Percentiles rank a stretch among this genome's conserved stretches.
phyloP scores from a whole-genome alignment of 371 early-diverging fungal species.

The Mucor indicus region DNA sequence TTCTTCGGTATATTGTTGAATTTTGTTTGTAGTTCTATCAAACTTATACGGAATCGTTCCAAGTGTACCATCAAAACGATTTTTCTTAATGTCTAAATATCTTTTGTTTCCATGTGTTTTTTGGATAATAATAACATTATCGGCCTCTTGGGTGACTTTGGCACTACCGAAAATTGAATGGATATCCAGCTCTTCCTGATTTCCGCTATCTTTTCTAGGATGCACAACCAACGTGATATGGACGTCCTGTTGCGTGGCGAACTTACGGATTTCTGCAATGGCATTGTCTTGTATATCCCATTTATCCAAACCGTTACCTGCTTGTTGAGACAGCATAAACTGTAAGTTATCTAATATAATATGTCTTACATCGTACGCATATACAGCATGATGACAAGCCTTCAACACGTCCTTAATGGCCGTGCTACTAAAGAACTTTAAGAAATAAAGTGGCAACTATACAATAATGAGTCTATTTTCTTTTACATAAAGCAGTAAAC shows the following conservation, averaged over 20 bases:
- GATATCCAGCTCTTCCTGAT: constrained; percentile 53
- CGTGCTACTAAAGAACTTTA: constrained; percentile 78
- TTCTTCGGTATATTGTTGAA: not conserved
- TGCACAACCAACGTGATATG: constrained; percentile 80
- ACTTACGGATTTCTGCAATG: constrained; percentile 60
- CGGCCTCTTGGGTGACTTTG: constrained; percentile 82
- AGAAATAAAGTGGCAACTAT: constrained; percentile 75
- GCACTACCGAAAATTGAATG: constrained; percentile 77
- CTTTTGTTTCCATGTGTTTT: constrained; percentile 26
- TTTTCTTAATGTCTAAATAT: constrained; percentile 68
- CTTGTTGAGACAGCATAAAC: constrained; percentile 78
- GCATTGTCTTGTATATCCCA: constrained; percentile 77
- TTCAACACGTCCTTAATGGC: constrained; percentile 60
- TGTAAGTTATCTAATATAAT: constrained; percentile 78
- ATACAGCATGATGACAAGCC: constrained; percentile 71
- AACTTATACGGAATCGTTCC: constrained; percentile 56
- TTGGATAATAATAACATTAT: constrained; percentile 77
- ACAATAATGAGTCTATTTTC: too few relatives aligned
- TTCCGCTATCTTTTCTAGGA: constrained; percentile 61
- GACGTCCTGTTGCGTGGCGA: constrained; percentile 73
- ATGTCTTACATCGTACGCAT: constrained; percentile 72
- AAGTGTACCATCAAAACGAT: constrained; percentile 73
- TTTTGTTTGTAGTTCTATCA: constrained; percentile 28
- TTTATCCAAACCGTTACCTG: constrained; percentile 52
- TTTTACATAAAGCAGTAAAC: not conserved